Conservation (phyloP, 306 rosid genomes). For the Malus domestica region ASM211411v1 NC_041794.1:33445501-33446000, state of each 20-base stretch:
- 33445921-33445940: constrained; percentile 62
- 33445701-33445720: not conserved
- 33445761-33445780: not conserved
- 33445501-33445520: no score
- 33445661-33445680: not conserved
- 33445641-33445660: no score
- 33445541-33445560: no score
- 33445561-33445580: no score
- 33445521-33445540: no score
- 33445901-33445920: constrained; percentile 1
- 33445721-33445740: not conserved
- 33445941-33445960: constrained; percentile 83
- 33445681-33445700: not conserved
- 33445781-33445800: not conserved
- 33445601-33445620: no score
- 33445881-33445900: not conserved
- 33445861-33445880: not conserved
- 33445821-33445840: not conserved
- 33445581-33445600: no score
- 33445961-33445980: constrained; percentile 85
- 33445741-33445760: not conserved
- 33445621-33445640: no score
- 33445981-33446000: constrained; percentile 70
- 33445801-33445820: not conserved
- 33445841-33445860: not conserved